Evolutionary conservation across 306 rosid species (phyloP), one percentile per base, ranked within the genome.

Genomic region (Dalbergia cochinchinensis): DNA sequence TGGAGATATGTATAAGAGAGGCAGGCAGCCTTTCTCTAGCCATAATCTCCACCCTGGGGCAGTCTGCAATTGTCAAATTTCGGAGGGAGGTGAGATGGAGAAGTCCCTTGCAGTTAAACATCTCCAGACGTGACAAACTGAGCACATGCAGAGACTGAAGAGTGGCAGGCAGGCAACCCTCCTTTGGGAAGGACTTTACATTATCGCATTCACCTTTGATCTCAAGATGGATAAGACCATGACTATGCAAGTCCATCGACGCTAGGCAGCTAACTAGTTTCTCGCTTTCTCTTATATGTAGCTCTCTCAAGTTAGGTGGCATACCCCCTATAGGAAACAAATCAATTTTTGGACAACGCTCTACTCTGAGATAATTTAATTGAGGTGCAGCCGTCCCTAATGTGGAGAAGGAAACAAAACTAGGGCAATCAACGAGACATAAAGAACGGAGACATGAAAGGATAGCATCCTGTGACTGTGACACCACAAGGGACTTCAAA

Each of bases 21-120:
- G 78, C 19, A 60, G 72, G 78, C 34, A 79, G 58, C 55, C 22
- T 71, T 50, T 70, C 77, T 60, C 83, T 77, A 19, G 1, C 39
- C 22, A 79, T 61, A 9, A 41, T 48, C 69, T 35, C 57, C 62
- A 70, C 44, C 83, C 48, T 35, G 6, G 22, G 55, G 18, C 83
- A 79, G 1, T 2, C 0, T 6, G 0, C 0, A 61, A 70, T 61
- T 34, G 0, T 2, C 48, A 79, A 69, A 3, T 14, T 3, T 47
- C 62, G 34, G 41, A 79, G 76, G 45, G 62, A 69, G 35, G 15
- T 68, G 44, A 78, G 77, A 55, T 60, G 39, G 55, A 69, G 18
- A 69, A 79, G 76, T 67, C 20, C 65, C 6, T 3, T 35, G 57
- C 71, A 60, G 6, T 70, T 45, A 54, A 70, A 70, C 7, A 69